Conservation (phyloP, 2,329 filamentous ascomycete species). For the Alternaria brassicicola region DNA sequence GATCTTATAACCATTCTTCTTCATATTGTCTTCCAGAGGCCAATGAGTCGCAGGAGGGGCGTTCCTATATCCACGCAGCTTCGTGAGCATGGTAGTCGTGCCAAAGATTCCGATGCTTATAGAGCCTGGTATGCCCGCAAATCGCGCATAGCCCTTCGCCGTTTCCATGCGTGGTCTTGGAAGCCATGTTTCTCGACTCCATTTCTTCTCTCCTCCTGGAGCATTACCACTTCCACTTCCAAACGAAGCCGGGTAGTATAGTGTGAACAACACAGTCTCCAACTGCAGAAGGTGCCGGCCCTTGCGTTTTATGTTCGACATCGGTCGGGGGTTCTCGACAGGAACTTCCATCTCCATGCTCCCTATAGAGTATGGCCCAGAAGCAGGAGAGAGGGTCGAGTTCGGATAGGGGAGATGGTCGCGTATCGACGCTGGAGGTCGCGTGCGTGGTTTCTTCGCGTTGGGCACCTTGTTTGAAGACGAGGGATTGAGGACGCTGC, state of each 20-base stretch:
- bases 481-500: constrained; percentile 20
- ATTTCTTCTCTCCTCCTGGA: constrained; percentile 51
- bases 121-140: constrained; percentile 58
- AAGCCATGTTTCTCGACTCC: constrained; percentile 66
- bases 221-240: constrained; percentile 48
- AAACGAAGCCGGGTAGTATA: constrained; percentile 68
- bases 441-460: constrained; percentile 56
- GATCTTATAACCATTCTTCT: constrained; percentile 48
- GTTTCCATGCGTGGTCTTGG: constrained; percentile 62
- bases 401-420: constrained; percentile 55
- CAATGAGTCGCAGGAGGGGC: constrained; percentile 62
- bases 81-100: constrained; percentile 66
- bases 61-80: constrained; percentile 68
- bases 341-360: constrained; percentile 63
- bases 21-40: constrained; percentile 53
- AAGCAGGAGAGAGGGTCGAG: constrained; percentile 56
- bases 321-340: constrained; percentile 53
- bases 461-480: constrained; percentile 46
- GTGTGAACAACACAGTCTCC: constrained; percentile 66
- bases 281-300: constrained; percentile 57
- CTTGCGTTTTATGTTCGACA: constrained; percentile 59
- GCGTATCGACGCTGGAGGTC: constrained; percentile 55
- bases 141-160: constrained; percentile 67
- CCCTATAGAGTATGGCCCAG: constrained; percentile 58
- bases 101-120: constrained; percentile 61